These are phyloP conservation scores for Gloeophyllum trabeum DNA, from an alignment of 768 basidiomycete species.

Conservation along the genomic window DNA sequence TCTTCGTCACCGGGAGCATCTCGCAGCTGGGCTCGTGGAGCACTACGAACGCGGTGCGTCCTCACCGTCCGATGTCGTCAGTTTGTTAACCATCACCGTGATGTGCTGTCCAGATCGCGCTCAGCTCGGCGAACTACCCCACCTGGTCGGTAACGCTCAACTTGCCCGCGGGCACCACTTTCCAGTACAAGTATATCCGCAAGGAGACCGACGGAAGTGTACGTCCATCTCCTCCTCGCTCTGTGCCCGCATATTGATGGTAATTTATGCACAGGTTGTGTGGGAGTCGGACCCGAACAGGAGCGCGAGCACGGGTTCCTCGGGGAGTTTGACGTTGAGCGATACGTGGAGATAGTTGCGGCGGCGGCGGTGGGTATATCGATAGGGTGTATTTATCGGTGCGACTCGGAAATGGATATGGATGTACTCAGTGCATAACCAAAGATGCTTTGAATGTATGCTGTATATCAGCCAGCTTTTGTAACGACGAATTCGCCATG, in stretches of 20 bases:
- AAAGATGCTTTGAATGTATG: too few relatives aligned
- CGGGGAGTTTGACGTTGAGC: conserved; percentile 15
- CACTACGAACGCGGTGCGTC: conserved; percentile 31
- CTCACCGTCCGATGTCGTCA: background rate
- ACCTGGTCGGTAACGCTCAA: conserved; percentile 39
- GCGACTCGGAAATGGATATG: too few relatives aligned
- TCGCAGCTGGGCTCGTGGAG: conserved; percentile 43
- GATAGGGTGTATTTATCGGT: too few relatives aligned
- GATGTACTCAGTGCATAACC: too few relatives aligned
- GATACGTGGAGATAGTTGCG: conserved; percentile 1
- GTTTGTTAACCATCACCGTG: background rate
- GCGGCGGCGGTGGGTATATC: too few relatives aligned
- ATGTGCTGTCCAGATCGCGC: conserved; percentile 34
- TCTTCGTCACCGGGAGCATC: conserved; percentile 47
- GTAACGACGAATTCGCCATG: too few relatives aligned
- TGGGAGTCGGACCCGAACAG: conserved; percentile 60
- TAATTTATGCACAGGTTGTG: conserved; percentile 23
- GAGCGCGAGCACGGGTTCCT: conserved; percentile 27
- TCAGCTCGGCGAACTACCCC: conserved; percentile 42
- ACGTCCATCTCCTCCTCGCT: conserved; percentile 10
- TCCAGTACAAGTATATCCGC: conserved; percentile 53
- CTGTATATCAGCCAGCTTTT: too few relatives aligned
- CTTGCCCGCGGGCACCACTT: conserved; percentile 36
- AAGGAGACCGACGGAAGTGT: conserved; percentile 41
- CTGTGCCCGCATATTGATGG: background rate